These are phyloP conservation scores for Cryphonectria carpinicola DNA, from an alignment of 2,329 filamentous ascomycete species.

Conservation along the genomic window DNA sequence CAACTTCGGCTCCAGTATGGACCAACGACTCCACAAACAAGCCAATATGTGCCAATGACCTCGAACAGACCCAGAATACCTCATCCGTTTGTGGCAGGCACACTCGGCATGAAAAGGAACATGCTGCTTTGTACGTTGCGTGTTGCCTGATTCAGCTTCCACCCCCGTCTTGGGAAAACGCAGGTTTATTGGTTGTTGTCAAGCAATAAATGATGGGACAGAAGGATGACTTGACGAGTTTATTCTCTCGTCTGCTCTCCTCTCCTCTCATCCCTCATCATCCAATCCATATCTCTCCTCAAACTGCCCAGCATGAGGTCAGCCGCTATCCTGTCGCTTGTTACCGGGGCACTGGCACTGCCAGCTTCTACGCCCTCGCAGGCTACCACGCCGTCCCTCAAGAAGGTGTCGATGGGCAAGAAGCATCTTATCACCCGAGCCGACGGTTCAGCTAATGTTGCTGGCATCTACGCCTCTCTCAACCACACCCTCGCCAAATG, in stretches of 20 bases:
- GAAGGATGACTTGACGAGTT: not conserved
- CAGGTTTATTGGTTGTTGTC: not conserved
- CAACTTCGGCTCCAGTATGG: too few relatives aligned
- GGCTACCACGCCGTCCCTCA: not conserved
- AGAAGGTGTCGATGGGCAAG: constrained; percentile 17
- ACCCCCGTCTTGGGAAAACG: not conserved
- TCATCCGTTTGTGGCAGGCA: constrained; percentile 8
- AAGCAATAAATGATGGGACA: not conserved
- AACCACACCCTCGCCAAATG: constrained; percentile 17
- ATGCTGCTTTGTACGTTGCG: not conserved
- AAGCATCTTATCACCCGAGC: constrained; percentile 17
- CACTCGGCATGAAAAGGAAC: not conserved
- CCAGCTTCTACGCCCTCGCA: constrained; percentile 1
- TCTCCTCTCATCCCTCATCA: not conserved
- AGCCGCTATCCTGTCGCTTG: constrained; percentile 13
- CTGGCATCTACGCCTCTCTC: constrained; percentile 14
- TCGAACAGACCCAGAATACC: not conserved
- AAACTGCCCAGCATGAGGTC: constrained; percentile 10
- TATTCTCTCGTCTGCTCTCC: not conserved
- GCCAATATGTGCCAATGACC: not conserved
- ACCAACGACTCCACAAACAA: not conserved
- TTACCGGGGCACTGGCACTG: constrained; percentile 19
- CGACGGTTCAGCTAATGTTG: constrained; percentile 12
- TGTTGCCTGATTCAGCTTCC: constrained; percentile 1
- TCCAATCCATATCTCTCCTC: too few relatives aligned